These are phyloP conservation scores for Licmophora abbreviata DNA, from an alignment of 108 stramenopile species.

Conservation along the genomic window DNA sequence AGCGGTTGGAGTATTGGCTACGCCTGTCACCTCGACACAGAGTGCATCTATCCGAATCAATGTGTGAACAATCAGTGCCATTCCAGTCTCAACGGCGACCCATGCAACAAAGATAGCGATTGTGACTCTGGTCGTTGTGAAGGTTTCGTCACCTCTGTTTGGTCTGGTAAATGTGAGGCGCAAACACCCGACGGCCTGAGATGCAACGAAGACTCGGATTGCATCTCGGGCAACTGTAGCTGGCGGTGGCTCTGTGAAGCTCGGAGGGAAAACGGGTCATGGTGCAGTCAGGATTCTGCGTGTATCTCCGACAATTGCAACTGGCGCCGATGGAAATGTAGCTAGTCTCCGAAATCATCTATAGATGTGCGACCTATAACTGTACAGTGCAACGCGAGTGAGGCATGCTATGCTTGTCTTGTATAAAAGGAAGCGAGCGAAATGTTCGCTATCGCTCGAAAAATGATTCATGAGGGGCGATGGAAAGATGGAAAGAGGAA, in stretches of 20 bases:
- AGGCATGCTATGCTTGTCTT: no score
- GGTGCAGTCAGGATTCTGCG: no score
- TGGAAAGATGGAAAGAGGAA: no score
- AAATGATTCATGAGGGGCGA: no score
- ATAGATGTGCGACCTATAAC: no score
- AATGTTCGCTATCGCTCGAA: no score
- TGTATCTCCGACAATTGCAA: no score
- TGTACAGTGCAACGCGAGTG: no score
- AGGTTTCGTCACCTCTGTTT: not conserved
- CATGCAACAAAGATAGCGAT: not conserved
- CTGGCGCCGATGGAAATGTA: no score
- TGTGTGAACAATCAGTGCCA: not conserved
- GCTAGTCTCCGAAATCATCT: no score
- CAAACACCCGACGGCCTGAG: not conserved
- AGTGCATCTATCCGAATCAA: not conserved
- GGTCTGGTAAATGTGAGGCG: not conserved
- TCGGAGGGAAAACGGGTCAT: no score
- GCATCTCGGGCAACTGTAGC: not conserved
- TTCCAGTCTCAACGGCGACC: not conserved
- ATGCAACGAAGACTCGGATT: not conserved
- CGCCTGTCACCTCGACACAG: not conserved
- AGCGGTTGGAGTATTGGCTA: not conserved
- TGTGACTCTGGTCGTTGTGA: not conserved
- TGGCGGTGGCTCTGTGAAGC: not conserved
- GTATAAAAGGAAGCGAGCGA: no score